Evolutionary conservation across 169 alveolate genomes (phyloP).

Genomic region (Plasmodium knowlesi): DNA sequence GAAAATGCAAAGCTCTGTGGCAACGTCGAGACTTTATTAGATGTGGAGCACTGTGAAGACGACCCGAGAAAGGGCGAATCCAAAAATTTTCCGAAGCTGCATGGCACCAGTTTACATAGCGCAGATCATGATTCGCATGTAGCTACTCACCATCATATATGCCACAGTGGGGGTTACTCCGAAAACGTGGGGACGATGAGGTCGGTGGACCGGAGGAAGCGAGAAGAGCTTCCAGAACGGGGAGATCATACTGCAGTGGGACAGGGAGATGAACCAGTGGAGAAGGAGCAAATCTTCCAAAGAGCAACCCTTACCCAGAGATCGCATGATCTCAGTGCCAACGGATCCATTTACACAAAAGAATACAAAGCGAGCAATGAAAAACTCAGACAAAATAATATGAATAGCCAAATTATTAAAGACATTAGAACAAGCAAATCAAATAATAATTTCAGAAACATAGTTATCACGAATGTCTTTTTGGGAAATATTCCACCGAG

Average conservation of each 20-base stretch:
- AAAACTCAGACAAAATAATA: constrained; percentile 31
- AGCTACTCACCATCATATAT: constrained; percentile 16
- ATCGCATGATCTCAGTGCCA: background rate
- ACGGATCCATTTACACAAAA: background rate
- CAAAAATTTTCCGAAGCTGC: background rate
- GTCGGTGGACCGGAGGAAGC: background rate
- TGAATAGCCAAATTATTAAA: constrained; percentile 19
- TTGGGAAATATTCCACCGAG: constrained; percentile 87
- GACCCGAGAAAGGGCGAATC: background rate
- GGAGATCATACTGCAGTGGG: background rate
- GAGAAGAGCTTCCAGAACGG: background rate
- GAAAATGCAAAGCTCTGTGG: background rate
- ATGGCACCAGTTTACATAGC: background rate
- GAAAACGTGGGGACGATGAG: background rate
- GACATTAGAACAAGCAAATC: constrained; percentile 28
- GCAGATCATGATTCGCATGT: constrained; percentile 1
- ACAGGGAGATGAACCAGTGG: background rate
- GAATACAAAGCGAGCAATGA: constrained; percentile 25
- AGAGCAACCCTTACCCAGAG: background rate
- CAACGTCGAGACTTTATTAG: background rate
- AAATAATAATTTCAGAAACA: constrained; percentile 21
- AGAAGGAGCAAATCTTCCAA: background rate
- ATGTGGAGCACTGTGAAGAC: constrained; percentile 36
- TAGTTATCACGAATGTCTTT: constrained; percentile 77
- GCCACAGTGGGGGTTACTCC: background rate